Base-by-base conservation (phyloP, 2,329 filamentous ascomycete genomes). In the Pestalotiopsis sp. region DNA sequence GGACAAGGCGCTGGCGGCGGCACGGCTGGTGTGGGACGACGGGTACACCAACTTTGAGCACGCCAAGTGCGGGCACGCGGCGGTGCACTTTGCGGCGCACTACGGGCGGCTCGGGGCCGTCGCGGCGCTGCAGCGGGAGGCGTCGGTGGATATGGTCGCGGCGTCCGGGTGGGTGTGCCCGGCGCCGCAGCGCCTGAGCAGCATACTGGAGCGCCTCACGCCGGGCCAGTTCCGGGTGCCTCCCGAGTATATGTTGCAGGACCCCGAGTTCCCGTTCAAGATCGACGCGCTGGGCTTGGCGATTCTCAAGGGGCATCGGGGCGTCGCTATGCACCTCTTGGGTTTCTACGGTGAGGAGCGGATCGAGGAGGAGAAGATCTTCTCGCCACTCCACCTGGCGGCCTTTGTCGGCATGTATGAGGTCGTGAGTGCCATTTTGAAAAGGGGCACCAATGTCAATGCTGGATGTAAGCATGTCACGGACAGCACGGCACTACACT, bases 211-310 rank as follows among this genome's bases (percentile, higher is more conserved):
- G 59, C 59, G 59, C n/a, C 59, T 62, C 17, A 38, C 36, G n/a
- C 59, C 59, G 6, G 59, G 59, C 6, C 59, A 23, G n/a, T 62
- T 62, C 31, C 59, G 36, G 5, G 36, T 62, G 11, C 59, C 59
- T 12, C 59, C 59, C 11, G 59, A 62, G 1, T 62, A 36, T 36
- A 25, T 62, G 27, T 6, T 62, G 31, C 59, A 62, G n/a, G 23
- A 25, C n/a, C 4, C 17, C 7, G 59, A 39, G 12, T 62, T 39
- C 1, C 59, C 59, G 9, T 62, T 62, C 59, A 38, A 41, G 36
- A 36, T 62, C 27, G 59, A 62, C n/a, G 59, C 27, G 59, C 36
- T 62, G 59, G 59, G 59, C 17, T 14, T 62, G n/a, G 59, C 59
- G 14, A 62, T 62, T 41, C 59, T 62, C 27, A 62, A 62, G 59